A percentile compares a stretch with the other conserved stretches of the same genome.
Evolutionary conservation across 257 asterid species (phyloP).

Genomic region (Galeopsis tetrahit): DNA sequence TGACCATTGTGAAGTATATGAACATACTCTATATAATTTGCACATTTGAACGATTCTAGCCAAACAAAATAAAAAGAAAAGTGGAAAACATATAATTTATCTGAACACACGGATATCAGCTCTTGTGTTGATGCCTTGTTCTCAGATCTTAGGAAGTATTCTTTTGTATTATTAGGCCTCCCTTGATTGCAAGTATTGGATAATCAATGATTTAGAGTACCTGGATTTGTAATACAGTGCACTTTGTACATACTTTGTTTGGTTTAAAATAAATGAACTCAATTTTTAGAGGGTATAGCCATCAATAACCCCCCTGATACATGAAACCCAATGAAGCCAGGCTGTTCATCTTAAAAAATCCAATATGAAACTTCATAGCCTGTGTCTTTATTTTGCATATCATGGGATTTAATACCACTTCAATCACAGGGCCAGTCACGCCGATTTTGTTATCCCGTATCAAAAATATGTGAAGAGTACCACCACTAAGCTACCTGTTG

Average conservation of each 20-base stretch:
- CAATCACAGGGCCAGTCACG: conserved; percentile 71
- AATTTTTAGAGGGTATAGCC: too few species aligned
- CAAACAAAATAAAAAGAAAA: neutral
- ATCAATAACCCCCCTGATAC: too few species aligned
- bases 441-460: conserved; percentile 79
- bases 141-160: conserved; percentile 2
- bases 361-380: neutral
- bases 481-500: conserved; percentile 61
- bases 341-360: too few species aligned
- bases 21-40: neutral
- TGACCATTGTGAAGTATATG: neutral
- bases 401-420: neutral
- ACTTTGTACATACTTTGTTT: too few species aligned
- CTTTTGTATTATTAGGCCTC: neutral
- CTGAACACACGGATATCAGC: neutral
- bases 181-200: too few species aligned
- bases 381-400: conserved; percentile 1
- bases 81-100: neutral
- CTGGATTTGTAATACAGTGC: too few species aligned
- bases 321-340: too few species aligned
- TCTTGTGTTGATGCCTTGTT: neutral
- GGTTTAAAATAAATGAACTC: too few species aligned
- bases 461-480: conserved; percentile 68
- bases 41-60: neutral
- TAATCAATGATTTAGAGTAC: too few species aligned